Evolutionary conservation across 1,284 basidiomycete genomes (phyloP).

Genomic region (Leccinum solheimii): DNA sequence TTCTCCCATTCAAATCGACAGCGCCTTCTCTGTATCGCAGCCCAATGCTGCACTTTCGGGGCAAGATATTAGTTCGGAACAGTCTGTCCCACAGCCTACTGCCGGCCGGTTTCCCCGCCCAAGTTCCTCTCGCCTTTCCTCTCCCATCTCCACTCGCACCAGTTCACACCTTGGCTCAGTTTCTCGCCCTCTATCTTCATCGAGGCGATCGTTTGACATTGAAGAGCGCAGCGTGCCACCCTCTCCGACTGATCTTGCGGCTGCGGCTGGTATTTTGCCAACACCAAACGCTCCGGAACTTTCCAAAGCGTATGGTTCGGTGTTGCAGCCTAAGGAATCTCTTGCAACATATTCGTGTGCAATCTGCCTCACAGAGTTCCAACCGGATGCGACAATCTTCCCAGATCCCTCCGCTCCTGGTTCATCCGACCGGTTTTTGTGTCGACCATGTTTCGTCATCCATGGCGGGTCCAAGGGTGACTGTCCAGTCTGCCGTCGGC

Average conservation of each 20-base stretch:
- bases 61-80: conserved; percentile 7
- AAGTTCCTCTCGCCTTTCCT: conserved; percentile 35
- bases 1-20: conserved; percentile 24
- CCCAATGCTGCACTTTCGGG: conserved; percentile 12
- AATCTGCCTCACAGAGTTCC: conserved; percentile 62
- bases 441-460: conserved; percentile 64
- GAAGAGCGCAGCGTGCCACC: conserved; percentile 37
- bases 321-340: conserved; percentile 75
- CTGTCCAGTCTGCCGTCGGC: conserved; percentile 62
- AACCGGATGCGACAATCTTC: conserved; percentile 80
- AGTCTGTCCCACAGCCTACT: conserved; percentile 26
- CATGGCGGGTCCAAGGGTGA: conserved; percentile 75
- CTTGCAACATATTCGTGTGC: conserved; percentile 65
- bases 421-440: conserved; percentile 57
- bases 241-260: conserved; percentile 31
- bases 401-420: conserved; percentile 59
- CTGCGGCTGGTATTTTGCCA: conserved; percentile 58
- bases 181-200: conserved; percentile 55
- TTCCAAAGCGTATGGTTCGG: conserved; percentile 79
- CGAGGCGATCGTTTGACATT: conserved; percentile 45
- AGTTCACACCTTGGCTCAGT: conserved; percentile 59
- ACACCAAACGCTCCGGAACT: conserved; percentile 61
- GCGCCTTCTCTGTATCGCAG: conserved; percentile 17
- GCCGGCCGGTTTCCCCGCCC: conserved; percentile 53
- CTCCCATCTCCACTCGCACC: conserved; percentile 46